These are phyloP conservation scores for Smallanthus sonchifolius DNA, from an alignment of 129 eudicot genomes.

Conservation along the genomic window DNA sequence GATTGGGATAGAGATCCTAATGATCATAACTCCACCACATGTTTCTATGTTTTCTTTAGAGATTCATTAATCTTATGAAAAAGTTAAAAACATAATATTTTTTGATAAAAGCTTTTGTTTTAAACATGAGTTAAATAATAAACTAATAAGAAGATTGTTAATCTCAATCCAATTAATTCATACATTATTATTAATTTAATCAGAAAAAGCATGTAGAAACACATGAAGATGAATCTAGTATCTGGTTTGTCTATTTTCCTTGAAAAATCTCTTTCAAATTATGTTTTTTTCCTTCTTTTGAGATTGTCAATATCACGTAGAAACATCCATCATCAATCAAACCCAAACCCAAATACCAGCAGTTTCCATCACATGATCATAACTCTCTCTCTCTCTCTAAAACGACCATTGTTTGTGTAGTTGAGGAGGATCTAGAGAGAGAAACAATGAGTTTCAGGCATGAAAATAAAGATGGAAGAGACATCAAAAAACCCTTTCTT, in stretches of 20 bases:
- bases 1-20: no score
- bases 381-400: slow-evolving; percentile 12
- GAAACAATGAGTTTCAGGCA: slow-evolving; percentile 66
- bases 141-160: no score
- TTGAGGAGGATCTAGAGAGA: not conserved
- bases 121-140: no score
- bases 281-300: not conserved
- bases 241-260: slow-evolving; percentile 1
- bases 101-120: no score
- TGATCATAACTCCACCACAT: no score
- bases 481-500: slow-evolving; percentile 78
- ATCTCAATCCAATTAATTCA: no score
- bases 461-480: slow-evolving; percentile 61
- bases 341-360: not conserved
- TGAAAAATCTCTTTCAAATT: not conserved
- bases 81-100: no score
- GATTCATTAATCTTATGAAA: no score
- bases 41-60: no score
- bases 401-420: not conserved
- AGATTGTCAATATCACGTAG: slow-evolving; percentile 4
- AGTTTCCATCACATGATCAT: slow-evolving; percentile 13
- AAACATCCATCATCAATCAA: slow-evolving; percentile 12
- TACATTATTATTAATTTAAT: not conserved
- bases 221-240: not conserved
- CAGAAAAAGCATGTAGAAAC: not conserved